Conservation (phyloP, 768 basidiomycete species). For the Gelatoporia subvermispora region DNA sequence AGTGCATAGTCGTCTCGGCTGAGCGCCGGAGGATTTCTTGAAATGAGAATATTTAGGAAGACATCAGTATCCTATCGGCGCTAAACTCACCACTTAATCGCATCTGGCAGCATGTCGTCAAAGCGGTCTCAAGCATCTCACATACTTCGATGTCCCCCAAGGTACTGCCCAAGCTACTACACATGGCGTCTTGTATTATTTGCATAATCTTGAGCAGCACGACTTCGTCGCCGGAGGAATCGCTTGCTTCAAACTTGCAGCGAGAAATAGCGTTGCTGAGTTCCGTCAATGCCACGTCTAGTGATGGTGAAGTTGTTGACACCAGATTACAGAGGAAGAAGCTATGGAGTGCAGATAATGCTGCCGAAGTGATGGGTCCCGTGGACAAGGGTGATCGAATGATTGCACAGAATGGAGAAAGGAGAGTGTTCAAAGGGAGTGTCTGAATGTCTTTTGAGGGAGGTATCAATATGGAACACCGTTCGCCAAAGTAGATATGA, state of each 20-base stretch:
- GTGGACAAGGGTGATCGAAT: conserved; percentile 93
- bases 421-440: conserved; percentile 56
- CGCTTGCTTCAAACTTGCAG: conserved; percentile 97
- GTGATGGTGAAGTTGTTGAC: conserved; percentile 43
- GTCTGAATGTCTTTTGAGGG: conserved; percentile 38
- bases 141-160: conserved; percentile 94
- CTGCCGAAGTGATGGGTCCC: conserved; percentile 94
- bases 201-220: conserved; percentile 89
- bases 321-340: conserved; percentile 83
- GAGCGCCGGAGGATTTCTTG: conserved; percentile 83
- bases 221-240: conserved; percentile 96
- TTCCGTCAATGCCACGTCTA: conserved; percentile 70
- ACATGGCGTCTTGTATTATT: conserved; percentile 81
- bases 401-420: conserved; percentile 88
- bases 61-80: neutral
- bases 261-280: conserved; percentile 88
- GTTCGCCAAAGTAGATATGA: neutral
- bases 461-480: neutral
- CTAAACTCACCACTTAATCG: conserved; percentile 76
- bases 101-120: conserved; percentile 97
- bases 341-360: conserved; percentile 81
- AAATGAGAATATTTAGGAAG: conserved; percentile 9
- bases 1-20: conserved; percentile 86
- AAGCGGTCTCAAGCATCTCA: conserved; percentile 95
- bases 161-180: conserved; percentile 58